Evolutionary conservation across 2,329 filamentous ascomycete species (phyloP).

Genomic region (Cladophialophora bantiana): DNA sequence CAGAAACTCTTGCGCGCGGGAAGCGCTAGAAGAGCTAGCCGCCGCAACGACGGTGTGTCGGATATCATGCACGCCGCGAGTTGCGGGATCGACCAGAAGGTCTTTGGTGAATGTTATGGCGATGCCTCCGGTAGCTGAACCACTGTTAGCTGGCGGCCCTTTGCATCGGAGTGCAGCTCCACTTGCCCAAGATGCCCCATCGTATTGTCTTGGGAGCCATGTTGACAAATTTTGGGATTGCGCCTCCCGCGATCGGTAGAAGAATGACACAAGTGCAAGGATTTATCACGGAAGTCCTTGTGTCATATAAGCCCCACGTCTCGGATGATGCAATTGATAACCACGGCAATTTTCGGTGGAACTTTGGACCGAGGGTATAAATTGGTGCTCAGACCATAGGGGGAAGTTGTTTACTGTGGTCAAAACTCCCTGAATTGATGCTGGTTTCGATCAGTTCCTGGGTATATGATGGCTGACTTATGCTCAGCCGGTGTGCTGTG

Average conservation of each 20-base stretch:
- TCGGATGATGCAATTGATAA: background rate
- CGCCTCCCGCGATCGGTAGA: background rate
- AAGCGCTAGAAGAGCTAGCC: conserved; percentile 76
- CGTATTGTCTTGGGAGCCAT: background rate
- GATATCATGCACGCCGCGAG: conserved; percentile 73
- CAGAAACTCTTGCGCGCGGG: conserved; percentile 75
- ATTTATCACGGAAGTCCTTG: background rate
- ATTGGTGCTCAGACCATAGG: background rate
- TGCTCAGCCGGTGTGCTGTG: conserved; percentile 19
- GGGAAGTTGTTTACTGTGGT: background rate
- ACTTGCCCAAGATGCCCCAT: conserved; percentile 5
- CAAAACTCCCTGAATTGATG: background rate
- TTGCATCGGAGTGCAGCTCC: background rate
- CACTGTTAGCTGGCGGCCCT: background rate
- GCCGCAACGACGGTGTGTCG: conserved; percentile 79
- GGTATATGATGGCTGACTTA: too few species aligned
- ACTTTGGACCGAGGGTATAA: background rate
- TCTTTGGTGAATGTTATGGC: conserved; percentile 73
- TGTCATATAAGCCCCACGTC: background rate
- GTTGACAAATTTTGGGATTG: background rate
- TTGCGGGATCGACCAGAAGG: conserved; percentile 75
- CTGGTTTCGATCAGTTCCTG: background rate
- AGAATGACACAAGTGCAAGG: background rate
- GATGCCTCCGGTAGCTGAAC: conserved; percentile 52
- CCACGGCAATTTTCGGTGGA: background rate